phyloP scores from a whole-genome alignment of 176 grass and related monocot species.

The Calamus simplicifolius region DNA sequence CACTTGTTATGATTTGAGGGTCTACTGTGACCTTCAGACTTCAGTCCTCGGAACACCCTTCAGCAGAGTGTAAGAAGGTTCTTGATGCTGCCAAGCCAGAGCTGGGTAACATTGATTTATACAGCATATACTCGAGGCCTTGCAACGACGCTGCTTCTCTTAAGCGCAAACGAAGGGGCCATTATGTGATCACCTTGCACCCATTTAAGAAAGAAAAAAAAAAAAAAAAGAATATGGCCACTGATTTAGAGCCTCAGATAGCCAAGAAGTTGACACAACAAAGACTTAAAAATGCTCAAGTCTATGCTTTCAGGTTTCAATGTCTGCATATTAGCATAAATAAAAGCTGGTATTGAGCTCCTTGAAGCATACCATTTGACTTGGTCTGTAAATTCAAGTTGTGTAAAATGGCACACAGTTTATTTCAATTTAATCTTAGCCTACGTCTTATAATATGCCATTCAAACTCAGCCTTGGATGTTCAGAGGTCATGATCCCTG shows the following conservation, averaged over 20 bases:
- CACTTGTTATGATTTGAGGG: slow-evolving; percentile 49
- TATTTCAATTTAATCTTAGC: no score
- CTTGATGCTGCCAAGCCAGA: slow-evolving; percentile 37
- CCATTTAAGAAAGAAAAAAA: no score
- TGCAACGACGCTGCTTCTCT: slow-evolving; percentile 17
- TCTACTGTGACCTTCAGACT: slow-evolving; percentile 44
- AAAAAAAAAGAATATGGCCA: no score
- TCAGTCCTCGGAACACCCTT: slow-evolving; percentile 41
- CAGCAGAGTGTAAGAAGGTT: slow-evolving; percentile 30
- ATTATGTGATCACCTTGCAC: slow-evolving; percentile 24
- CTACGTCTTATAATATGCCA: background rate
- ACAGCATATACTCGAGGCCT: slow-evolving; percentile 63
- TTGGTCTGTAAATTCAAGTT: no score
- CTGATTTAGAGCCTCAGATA: no score
- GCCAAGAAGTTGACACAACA: no score
- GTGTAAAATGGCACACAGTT: no score
- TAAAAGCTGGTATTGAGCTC: no score
- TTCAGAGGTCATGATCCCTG: slow-evolving; percentile 84
- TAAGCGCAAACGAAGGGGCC: slow-evolving; percentile 7
- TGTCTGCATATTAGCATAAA: no score
- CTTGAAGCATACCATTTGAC: no score
- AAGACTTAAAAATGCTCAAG: no score
- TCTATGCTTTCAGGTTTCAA: no score
- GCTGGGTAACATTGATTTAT: slow-evolving; percentile 65
- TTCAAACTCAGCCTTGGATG: slow-evolving; percentile 69